Base-by-base conservation (phyloP, 371 early-diverging fungal species). In the Mortierella sp. region DNA sequence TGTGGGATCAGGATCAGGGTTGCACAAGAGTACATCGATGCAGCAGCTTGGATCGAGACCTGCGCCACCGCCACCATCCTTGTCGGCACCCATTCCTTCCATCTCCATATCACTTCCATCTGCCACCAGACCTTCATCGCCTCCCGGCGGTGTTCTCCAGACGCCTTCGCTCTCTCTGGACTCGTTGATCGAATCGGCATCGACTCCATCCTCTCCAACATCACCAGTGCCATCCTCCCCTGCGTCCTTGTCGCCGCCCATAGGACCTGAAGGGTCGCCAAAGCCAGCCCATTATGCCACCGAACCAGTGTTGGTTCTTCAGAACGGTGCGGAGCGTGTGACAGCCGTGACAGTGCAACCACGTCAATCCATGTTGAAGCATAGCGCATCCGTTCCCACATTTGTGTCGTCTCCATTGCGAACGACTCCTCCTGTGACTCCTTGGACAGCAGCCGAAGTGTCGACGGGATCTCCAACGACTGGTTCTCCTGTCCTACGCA, bases 321-420 rank as follows among this genome's bases (percentile, higher is more conserved):
- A 62, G 46, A 53, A 53, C 9, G 60, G 55, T 4, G 69, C 69
- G 28, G 63, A 61, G 54, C 57, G 57, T 16, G 54, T 29, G 7
- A 41, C 69, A 27, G 34, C 63, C 13, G 14, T 69, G 63, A 62
- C 68, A 22, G 52, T 64, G 3, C 61, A 56, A 12, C 29, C 57
- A 25, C 25, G 29, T 17, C 53, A 53, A 14, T 56, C 56, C 16
- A 56, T 69, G 69, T 19, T 69, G 44, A 69, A 43, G 19, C 69
- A 69, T 31, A 69, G 69, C 14, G 57, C 63, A 5, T 69, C 63
- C 5, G 63, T 69, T 12, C 63, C 69, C 1, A 47, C 62, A 49
- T 14, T 62, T 22, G 57, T 40, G 19, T 25, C 58, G 1, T 22
- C 56, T 3, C 29, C 63, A 0, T 17, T 7, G n/a, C n/a, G 29